A percentile compares a stretch with the other conserved stretches of the same genome.
phyloP scores from a whole-genome alignment of 106 monocot genomes.

The Acorus calamus region DNA sequence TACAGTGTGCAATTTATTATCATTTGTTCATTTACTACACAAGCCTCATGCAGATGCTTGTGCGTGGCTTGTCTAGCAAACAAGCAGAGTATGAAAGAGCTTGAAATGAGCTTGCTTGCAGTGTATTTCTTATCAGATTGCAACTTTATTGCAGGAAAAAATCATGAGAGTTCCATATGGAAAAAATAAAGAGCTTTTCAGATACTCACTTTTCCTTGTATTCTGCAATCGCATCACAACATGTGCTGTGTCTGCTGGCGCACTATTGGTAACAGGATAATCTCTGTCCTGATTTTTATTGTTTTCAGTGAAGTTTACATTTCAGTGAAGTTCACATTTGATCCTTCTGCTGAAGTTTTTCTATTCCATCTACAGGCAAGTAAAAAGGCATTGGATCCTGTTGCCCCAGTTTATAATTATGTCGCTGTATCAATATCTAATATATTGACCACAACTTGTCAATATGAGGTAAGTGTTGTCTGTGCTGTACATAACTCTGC shows the following conservation, averaged over 20 bases:
- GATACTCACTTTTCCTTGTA: conserved; percentile 87
- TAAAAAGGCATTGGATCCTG: conserved; percentile 71
- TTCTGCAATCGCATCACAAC: conserved; percentile 88
- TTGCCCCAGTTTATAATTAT: conserved; percentile 81
- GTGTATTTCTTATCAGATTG: neutral
- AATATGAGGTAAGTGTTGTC: conserved; percentile 62
- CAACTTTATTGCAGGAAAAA: conserved; percentile 61
- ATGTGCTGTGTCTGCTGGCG: conserved; percentile 63
- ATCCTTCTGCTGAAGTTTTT: neutral
- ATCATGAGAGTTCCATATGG: conserved; percentile 98
- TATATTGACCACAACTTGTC: conserved; percentile 92
- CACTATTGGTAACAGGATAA: conserved; percentile 50
- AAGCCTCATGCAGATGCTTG: too few relatives aligned
- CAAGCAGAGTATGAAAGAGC: too few relatives aligned
- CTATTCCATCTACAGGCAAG: conserved; percentile 37
- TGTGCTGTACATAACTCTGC: neutral
- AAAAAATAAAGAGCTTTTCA: conserved; percentile 69
- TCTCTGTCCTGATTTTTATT: neutral
- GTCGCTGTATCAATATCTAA: conserved; percentile 78
- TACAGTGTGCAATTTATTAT: too few relatives aligned
- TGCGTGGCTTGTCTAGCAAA: too few relatives aligned
- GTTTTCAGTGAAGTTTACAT: neutral
- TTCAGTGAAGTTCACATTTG: neutral
- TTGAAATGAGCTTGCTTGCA: too few relatives aligned
- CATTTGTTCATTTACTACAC: too few relatives aligned